Percentiles rank a stretch among this genome's conserved stretches.
These are phyloP conservation scores for Vaucheria bursata DNA, from an alignment of 352 stramenopile genomes.

Conservation along the genomic window DNA sequence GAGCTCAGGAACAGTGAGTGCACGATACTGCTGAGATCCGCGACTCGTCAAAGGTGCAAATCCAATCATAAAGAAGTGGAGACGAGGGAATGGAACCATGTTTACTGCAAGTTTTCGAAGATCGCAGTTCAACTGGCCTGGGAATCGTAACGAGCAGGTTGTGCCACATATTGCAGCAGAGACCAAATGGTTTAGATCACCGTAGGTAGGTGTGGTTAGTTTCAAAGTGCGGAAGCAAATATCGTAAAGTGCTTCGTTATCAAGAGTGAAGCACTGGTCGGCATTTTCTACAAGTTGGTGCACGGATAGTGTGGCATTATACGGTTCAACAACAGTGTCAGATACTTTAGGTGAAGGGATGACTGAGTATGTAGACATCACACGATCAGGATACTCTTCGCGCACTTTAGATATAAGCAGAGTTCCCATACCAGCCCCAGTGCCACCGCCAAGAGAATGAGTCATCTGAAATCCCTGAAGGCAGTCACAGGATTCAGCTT, in stretches of 20 bases:
- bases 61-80: conserved; percentile 99
- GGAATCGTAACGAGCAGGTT: conserved; percentile 96
- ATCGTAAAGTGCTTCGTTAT: conserved; percentile 99
- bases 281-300: conserved; percentile 99
- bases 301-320: conserved; percentile 97
- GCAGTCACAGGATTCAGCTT: conserved; percentile 94
- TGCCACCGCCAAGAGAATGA: conserved; percentile 97
- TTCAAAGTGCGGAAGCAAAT: conserved; percentile 99
- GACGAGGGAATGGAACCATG: conserved; percentile 96
- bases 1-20: conserved; percentile 92
- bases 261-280: conserved; percentile 97
- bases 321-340: conserved; percentile 98
- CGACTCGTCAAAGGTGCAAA: conserved; percentile 92
- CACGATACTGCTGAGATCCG: conserved; percentile 93
- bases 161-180: conserved; percentile 95
- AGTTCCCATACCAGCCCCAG: conserved; percentile 95
- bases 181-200: conserved; percentile 97
- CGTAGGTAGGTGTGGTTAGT: conserved; percentile 94
- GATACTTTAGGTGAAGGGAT: conserved; percentile 93
- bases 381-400: conserved; percentile 96
- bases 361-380: conserved; percentile 99
- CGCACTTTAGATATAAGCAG: conserved; percentile 96
- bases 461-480: conserved; percentile 99
- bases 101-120: conserved; percentile 95
- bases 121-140: conserved; percentile 97